phyloP scores from a whole-genome alignment of 1,139 yeast species.

The Geotrichum restrictum region DNA sequence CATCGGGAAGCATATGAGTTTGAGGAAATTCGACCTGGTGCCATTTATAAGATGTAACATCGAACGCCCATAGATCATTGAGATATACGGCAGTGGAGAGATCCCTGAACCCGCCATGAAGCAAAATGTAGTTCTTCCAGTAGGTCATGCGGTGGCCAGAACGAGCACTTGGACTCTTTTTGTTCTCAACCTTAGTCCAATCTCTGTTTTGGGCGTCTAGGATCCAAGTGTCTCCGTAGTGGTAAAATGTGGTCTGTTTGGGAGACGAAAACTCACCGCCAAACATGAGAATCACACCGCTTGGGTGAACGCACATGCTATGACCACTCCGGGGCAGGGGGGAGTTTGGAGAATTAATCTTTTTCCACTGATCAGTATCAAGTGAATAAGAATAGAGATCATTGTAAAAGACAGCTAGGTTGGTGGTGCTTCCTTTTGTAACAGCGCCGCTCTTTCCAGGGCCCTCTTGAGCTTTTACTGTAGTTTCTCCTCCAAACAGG shows the following conservation, averaged over 20 bases:
- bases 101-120: conserved; percentile 93
- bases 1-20: conserved; percentile 77
- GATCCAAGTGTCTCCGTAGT: conserved; percentile 94
- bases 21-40: conserved; percentile 81
- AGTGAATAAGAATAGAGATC: conserved; percentile 71
- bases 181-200: conserved; percentile 82
- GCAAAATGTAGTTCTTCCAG: conserved; percentile 84
- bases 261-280: conserved; percentile 98
- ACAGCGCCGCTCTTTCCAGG: conserved; percentile 16
- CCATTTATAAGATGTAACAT: conserved; percentile 87
- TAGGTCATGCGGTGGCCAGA: conserved; percentile 88
- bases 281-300: conserved; percentile 77
- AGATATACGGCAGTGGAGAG: conserved; percentile 77
- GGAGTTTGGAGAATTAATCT: conserved; percentile 71
- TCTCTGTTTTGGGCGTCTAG: conserved; percentile 78
- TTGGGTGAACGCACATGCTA: conserved; percentile 89
- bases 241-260: conserved; percentile 91
- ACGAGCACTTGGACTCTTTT: conserved; percentile 75
- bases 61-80: conserved; percentile 88
- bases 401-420: conserved; percentile 68
- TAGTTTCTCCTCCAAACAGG: conserved; percentile 84
- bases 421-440: conserved; percentile 36
- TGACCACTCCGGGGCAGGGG: conserved; percentile 94
- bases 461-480: conserved; percentile 30
- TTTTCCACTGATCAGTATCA: conserved; percentile 80